phyloP scores from a whole-genome alignment of 352 stramenopile genomes.

The Pilasporangium apinafurcum region DNA sequence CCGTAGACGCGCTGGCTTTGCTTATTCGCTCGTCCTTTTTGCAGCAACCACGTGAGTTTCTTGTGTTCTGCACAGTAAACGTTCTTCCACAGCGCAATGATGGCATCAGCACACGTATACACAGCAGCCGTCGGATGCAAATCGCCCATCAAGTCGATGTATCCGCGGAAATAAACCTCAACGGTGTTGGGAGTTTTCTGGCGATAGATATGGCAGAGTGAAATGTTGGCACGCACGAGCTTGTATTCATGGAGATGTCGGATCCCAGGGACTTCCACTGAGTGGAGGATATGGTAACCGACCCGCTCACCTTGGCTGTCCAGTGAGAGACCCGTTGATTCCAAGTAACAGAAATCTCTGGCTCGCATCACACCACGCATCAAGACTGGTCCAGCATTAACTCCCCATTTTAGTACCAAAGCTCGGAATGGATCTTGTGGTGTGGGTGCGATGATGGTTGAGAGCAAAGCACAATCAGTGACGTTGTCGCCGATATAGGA shows the following conservation, averaged over 20 bases:
- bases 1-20: not conserved
- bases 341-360: conserved; percentile 49
- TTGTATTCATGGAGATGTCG: conserved; percentile 5
- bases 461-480: conserved; percentile 34
- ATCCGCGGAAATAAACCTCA: conserved; percentile 2
- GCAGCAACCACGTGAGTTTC: conserved; percentile 52
- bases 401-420: conserved; percentile 14
- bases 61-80: conserved; percentile 34
- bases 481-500: conserved; percentile 48
- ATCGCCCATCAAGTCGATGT: not conserved
- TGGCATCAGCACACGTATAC: not conserved
- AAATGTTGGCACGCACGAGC: conserved; percentile 2
- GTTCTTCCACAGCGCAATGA: conserved; percentile 1
- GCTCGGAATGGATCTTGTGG: conserved; percentile 27
- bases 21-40: conserved; percentile 21
- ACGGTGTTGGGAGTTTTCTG: not conserved
- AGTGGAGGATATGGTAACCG: conserved; percentile 50
- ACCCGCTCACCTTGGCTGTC: conserved; percentile 29
- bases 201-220: conserved; percentile 1
- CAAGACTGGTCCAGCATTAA: conserved; percentile 4
- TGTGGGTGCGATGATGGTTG: conserved; percentile 24
- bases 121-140: not conserved
- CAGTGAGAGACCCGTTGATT: conserved; percentile 29
- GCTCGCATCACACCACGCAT: conserved; percentile 36
- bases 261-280: conserved; percentile 1